phyloP scores from a whole-genome alignment of 106 monocot genomes.

The Amphibolis antarctica region DNA sequence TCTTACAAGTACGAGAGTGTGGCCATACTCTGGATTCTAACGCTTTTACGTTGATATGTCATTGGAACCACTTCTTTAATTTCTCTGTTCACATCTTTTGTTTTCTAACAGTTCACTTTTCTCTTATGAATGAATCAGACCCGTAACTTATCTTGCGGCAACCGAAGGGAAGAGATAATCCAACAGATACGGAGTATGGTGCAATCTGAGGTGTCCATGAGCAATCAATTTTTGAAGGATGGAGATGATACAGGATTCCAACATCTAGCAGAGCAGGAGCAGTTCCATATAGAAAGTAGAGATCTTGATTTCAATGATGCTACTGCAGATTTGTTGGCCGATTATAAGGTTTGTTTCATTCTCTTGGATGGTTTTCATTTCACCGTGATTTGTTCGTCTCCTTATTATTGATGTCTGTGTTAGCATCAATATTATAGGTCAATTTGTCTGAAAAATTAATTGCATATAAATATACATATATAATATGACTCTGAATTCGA shows the following conservation, averaged over 20 bases:
- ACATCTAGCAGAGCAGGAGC: not conserved
- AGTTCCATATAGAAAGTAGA: conserved; percentile 1
- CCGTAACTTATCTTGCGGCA: conserved; percentile 15
- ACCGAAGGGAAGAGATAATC: conserved; percentile 27
- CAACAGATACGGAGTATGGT: conserved; percentile 23
- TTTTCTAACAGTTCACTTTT: not conserved
- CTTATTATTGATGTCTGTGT: too few relatives aligned
- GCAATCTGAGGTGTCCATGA: conserved; percentile 7
- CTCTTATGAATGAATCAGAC: not conserved
- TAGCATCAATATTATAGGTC: too few relatives aligned
- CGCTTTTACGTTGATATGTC: not conserved
- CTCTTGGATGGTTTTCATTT: not conserved
- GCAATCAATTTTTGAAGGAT: conserved; percentile 7
- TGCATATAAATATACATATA: too few relatives aligned
- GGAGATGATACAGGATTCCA: conserved; percentile 11
- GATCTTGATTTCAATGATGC: not conserved
- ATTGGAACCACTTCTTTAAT: not conserved
- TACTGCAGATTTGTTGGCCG: not conserved
- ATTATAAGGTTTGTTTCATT: not conserved
- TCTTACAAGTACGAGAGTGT: too few relatives aligned
- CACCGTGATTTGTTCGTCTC: too few relatives aligned
- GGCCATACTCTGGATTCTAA: not conserved
- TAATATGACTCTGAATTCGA: too few relatives aligned
- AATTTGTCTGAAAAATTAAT: too few relatives aligned
- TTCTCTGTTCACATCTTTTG: too few relatives aligned